Conservation (phyloP, 108 stramenopile genomes). For the Nitzschia sp. region DNA sequence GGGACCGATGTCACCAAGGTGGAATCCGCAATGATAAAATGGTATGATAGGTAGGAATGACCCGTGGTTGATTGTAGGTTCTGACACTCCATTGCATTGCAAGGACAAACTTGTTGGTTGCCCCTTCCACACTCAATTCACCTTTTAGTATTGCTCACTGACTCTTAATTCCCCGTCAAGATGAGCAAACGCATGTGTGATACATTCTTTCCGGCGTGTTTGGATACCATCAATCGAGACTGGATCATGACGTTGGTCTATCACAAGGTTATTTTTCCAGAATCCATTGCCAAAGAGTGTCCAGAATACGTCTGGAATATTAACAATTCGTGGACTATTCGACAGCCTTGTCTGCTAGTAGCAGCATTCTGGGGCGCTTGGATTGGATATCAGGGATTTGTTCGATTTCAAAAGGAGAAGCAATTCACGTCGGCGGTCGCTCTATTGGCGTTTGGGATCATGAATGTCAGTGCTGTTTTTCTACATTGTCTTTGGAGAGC, state of each 20-base stretch:
- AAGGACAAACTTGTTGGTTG: too few relatives aligned
- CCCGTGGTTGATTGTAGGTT: too few relatives aligned
- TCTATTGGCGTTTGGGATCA: constrained; percentile 8
- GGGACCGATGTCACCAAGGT: too few relatives aligned
- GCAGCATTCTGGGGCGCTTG: background rate
- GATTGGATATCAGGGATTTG: constrained; percentile 1
- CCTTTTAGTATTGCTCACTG: too few relatives aligned
- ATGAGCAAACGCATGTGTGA: constrained; percentile 14
- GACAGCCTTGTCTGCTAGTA: constrained; percentile 3
- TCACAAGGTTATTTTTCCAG: constrained; percentile 9
- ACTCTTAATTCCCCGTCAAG: too few relatives aligned
- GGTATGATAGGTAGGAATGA: too few relatives aligned
- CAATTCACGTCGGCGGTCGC: background rate
- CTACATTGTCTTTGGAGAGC: constrained; percentile 14
- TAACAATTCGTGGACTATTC: background rate
- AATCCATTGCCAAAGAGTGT: constrained; percentile 7
- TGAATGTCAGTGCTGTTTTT: constrained; percentile 13
- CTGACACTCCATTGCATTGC: too few relatives aligned
- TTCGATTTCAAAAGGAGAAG: background rate
- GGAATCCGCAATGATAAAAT: too few relatives aligned
- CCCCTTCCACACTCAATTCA: too few relatives aligned
- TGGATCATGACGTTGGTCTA: background rate
- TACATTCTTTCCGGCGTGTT: constrained; percentile 9
- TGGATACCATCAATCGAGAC: background rate
- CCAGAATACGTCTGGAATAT: constrained; percentile 6